Conservation (phyloP, 1,284 basidiomycete species). For the Papiliotrema laurentii region DNA sequence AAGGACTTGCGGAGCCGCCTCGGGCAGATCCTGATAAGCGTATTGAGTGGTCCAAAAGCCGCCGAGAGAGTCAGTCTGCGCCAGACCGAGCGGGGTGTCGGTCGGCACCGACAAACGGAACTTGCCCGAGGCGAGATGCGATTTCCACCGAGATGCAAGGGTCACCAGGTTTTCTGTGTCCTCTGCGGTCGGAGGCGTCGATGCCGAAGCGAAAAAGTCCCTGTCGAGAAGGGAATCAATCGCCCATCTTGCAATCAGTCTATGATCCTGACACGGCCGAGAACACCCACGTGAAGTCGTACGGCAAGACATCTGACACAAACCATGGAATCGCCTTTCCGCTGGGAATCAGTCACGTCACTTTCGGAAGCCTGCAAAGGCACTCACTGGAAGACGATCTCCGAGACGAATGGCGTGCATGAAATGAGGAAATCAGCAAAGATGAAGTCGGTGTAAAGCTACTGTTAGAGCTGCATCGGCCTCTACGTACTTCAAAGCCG, state of each 20-base stretch:
- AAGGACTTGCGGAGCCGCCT: conserved; percentile 59
- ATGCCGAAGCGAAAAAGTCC: conserved; percentile 57
- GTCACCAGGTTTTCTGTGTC: conserved; percentile 50
- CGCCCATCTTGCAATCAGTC: conserved; percentile 35
- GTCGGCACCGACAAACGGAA: conserved; percentile 71
- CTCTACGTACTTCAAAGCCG: conserved; percentile 70
- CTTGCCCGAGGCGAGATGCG: conserved; percentile 62
- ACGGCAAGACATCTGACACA: conserved; percentile 81
- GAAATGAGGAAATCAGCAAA: conserved; percentile 92
- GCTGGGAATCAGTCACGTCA: conserved; percentile 3
- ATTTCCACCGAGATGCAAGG: conserved; percentile 70
- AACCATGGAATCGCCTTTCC: conserved; percentile 51
- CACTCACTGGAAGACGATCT: conserved; percentile 82
- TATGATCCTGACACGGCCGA: conserved; percentile 5
- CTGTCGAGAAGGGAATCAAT: conserved; percentile 51
- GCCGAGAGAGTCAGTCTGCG: conserved; percentile 31
- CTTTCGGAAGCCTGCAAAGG: not conserved
- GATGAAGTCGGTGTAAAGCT: conserved; percentile 90
- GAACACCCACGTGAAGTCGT: conserved; percentile 59
- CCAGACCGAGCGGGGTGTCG: conserved; percentile 60
- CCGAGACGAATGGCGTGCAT: conserved; percentile 71
- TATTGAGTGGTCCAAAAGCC: conserved; percentile 82
- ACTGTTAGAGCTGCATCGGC: not conserved
- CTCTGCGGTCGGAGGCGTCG: conserved; percentile 26
- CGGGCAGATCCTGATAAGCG: conserved; percentile 75